Percentiles rank a stretch among this genome's conserved stretches.
These are phyloP conservation scores for Dendryphion nanum DNA, from an alignment of 2,329 filamentous ascomycete genomes.

Conservation along the genomic window DNA sequence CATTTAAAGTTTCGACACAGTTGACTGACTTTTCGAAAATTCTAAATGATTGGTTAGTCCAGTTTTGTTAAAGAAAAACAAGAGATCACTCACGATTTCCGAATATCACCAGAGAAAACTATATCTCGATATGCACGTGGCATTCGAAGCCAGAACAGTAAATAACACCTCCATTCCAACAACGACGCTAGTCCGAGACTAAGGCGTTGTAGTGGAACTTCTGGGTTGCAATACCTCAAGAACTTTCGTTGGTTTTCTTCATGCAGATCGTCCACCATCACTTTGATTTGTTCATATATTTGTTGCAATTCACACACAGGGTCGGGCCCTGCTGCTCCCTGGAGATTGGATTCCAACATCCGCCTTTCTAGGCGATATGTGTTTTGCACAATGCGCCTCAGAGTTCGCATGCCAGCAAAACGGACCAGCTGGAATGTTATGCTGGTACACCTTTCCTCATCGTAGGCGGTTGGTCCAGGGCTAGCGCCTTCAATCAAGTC, in stretches of 20 bases:
- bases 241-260: conserved; percentile 33
- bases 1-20: conserved; percentile 37
- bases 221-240: conserved; percentile 29
- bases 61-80: neutral
- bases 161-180: conserved; percentile 38
- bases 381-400: conserved; percentile 36
- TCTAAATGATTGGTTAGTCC: conserved; percentile 12
- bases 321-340: conserved; percentile 32
- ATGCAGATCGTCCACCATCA: conserved; percentile 35
- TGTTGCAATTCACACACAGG: conserved; percentile 31
- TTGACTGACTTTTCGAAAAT: conserved; percentile 41
- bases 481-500: conserved; percentile 37
- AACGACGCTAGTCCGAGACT: conserved; percentile 30
- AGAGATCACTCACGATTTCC: conserved; percentile 28
- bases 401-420: conserved; percentile 31
- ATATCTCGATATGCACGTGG: conserved; percentile 36
- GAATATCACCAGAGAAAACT: conserved; percentile 35
- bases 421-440: conserved; percentile 38
- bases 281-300: conserved; percentile 37
- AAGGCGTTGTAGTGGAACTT: conserved; percentile 31
- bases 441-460: conserved; percentile 33
- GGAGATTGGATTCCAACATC: conserved; percentile 33
- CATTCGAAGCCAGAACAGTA: conserved; percentile 41
- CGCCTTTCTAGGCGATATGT: conserved; percentile 38
- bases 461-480: conserved; percentile 26